These are phyloP conservation scores for Ceratocystiopsis minuta DNA, from an alignment of 2,329 filamentous ascomycete species.

Conservation along the genomic window DNA sequence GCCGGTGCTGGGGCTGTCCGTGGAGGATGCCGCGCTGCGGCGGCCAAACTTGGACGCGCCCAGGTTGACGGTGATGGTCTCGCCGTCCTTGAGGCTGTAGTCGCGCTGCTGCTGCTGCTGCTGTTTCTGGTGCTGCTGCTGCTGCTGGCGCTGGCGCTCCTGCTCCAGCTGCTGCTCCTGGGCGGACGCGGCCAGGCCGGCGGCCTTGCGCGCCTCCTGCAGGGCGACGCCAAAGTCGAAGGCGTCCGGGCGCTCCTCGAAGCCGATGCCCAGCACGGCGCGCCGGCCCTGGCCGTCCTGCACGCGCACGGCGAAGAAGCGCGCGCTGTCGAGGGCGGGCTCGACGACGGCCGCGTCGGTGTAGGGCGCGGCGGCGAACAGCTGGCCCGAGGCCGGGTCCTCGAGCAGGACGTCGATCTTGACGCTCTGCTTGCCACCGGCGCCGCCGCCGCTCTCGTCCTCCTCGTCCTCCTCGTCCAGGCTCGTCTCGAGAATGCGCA, in stretches of 20 bases:
- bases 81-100: slow-evolving; percentile 72
- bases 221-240: slow-evolving; percentile 72
- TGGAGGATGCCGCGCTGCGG: slow-evolving; percentile 18
- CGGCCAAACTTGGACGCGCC: slow-evolving; percentile 34
- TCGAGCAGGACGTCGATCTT: slow-evolving; percentile 65
- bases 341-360: slow-evolving; percentile 48
- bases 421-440: slow-evolving; percentile 29
- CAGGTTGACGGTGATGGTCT: slow-evolving; percentile 73
- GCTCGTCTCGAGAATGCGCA: slow-evolving; percentile 63
- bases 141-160: background rate
- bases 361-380: slow-evolving; percentile 77
- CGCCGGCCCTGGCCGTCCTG: slow-evolving; percentile 58
- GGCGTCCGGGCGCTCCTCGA: slow-evolving; percentile 70
- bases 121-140: slow-evolving; percentile 5
- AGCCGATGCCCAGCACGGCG: slow-evolving; percentile 67
- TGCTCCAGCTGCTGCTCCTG: background rate
- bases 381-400: slow-evolving; percentile 49
- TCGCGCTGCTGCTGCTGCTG: slow-evolving; percentile 41
- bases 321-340: slow-evolving; percentile 57
- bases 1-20: slow-evolving; percentile 10
- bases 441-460: slow-evolving; percentile 20
- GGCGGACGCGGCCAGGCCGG: slow-evolving; percentile 36
- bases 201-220: slow-evolving; percentile 56
- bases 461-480: slow-evolving; percentile 20
- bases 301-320: slow-evolving; percentile 73